phyloP scores from a whole-genome alignment of 2,329 filamentous ascomycete species.

The Penicillium sp. region DNA sequence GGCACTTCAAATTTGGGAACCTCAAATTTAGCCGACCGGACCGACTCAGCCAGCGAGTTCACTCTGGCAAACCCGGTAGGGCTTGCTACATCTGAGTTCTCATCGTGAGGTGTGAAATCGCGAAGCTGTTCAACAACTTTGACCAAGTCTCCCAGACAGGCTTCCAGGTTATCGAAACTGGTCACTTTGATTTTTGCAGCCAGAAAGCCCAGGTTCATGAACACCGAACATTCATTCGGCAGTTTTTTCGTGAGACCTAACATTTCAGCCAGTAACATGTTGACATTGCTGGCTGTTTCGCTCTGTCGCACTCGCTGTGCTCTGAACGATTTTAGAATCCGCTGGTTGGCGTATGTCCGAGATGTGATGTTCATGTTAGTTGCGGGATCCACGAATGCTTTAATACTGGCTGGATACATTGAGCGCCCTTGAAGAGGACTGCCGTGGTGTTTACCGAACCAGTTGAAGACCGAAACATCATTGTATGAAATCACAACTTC shows the following conservation, averaged over 20 bases:
- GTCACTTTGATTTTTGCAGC: neutral
- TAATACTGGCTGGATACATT: neutral
- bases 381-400: neutral
- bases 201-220: neutral
- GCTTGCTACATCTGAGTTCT: neutral
- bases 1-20: neutral
- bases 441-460: neutral
- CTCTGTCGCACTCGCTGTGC: neutral
- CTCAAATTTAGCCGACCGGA: neutral
- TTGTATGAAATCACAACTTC: conserved; percentile 18
- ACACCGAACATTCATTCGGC: neutral
- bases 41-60: neutral
- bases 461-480: conserved; percentile 13
- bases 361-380: neutral
- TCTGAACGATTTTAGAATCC: neutral
- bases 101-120: neutral
- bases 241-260: neutral
- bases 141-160: neutral
- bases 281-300: neutral
- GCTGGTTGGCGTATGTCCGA: neutral
- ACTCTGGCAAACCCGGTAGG: neutral
- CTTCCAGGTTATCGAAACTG: neutral
- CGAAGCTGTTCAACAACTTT: neutral
- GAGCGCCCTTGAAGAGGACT: neutral
- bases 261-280: neutral